Evolutionary conservation across 768 basidiomycete genomes (phyloP).

Genomic region (Psilocybe sp.): DNA sequence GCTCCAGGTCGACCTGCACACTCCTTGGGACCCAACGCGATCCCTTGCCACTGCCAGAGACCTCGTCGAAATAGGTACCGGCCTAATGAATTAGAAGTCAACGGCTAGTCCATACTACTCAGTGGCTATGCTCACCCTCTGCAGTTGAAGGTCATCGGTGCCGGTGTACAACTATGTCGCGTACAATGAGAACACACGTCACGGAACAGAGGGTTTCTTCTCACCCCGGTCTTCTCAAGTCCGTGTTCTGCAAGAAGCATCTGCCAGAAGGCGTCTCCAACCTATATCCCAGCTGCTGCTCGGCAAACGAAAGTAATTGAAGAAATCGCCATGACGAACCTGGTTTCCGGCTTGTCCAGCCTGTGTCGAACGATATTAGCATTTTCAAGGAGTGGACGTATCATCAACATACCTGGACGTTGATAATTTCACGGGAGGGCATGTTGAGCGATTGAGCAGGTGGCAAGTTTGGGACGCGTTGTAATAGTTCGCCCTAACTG

Average conservation of each 20-base stretch:
- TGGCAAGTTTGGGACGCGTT: conserved; percentile 48
- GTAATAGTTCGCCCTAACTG: background rate
- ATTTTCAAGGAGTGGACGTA: background rate
- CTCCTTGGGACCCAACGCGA: conserved; percentile 87
- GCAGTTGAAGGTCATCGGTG: conserved; percentile 70
- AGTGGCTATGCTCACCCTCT: conserved; percentile 45
- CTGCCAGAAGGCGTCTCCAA: conserved; percentile 88
- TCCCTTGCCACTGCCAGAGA: conserved; percentile 33
- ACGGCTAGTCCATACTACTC: background rate
- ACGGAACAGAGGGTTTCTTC: conserved; percentile 16
- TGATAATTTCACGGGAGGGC: conserved; percentile 71
- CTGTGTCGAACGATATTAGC: conserved; percentile 28
- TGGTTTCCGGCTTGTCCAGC: conserved; percentile 69
- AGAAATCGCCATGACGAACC: conserved; percentile 21
- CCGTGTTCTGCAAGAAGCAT: conserved; percentile 88
- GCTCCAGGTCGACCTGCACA: conserved; percentile 87
- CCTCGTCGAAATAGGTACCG: conserved; percentile 80
- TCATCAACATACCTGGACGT: conserved; percentile 58
- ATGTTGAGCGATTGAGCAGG: no score
- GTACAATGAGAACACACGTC: background rate
- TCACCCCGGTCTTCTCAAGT: conserved; percentile 66
- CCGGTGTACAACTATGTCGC: conserved; percentile 61
- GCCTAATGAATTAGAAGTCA: conserved; percentile 39
- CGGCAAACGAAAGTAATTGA: background rate
- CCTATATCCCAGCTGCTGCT: conserved; percentile 26